These are phyloP conservation scores for Neodidymelliopsis sp. DNA, from an alignment of 2,329 filamentous ascomycete genomes.

Conservation along the genomic window DNA sequence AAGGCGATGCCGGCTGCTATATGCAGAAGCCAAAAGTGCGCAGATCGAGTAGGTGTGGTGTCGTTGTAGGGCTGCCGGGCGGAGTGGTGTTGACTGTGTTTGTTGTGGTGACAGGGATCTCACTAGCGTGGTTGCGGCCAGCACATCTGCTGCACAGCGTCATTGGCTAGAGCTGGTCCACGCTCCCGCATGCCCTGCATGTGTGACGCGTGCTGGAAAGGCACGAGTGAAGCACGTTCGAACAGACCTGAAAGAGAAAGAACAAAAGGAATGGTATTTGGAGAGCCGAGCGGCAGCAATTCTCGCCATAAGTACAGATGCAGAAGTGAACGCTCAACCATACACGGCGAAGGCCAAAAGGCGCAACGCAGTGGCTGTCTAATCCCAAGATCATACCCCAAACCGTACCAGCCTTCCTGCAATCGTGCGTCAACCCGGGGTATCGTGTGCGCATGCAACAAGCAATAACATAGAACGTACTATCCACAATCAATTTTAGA, in stretches of 20 bases:
- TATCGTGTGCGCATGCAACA: conserved; percentile 47
- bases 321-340: conserved; percentile 30
- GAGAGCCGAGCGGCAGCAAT: conserved; percentile 16
- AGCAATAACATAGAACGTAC: conserved; percentile 38
- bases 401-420: conserved; percentile 24
- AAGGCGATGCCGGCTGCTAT: neutral
- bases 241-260: neutral
- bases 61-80: conserved; percentile 18
- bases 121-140: conserved; percentile 31
- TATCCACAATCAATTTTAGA: conserved; percentile 32
- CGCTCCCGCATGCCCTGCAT: conserved; percentile 1
- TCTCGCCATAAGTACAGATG: conserved; percentile 27
- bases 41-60: conserved; percentile 2
- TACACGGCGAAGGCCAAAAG: conserved; percentile 19
- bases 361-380: conserved; percentile 21
- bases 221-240: neutral
- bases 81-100: conserved; percentile 37
- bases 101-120: conserved; percentile 36
- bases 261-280: conserved; percentile 17
- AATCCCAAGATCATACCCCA: conserved; percentile 22
- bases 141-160: conserved; percentile 10
- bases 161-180: conserved; percentile 7
- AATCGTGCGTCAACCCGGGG: conserved; percentile 43
- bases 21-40: neutral
- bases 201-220: conserved; percentile 1